phyloP scores from a whole-genome alignment of 2,329 filamentous ascomycete genomes.

The Tolypocladium inflatum region DNA sequence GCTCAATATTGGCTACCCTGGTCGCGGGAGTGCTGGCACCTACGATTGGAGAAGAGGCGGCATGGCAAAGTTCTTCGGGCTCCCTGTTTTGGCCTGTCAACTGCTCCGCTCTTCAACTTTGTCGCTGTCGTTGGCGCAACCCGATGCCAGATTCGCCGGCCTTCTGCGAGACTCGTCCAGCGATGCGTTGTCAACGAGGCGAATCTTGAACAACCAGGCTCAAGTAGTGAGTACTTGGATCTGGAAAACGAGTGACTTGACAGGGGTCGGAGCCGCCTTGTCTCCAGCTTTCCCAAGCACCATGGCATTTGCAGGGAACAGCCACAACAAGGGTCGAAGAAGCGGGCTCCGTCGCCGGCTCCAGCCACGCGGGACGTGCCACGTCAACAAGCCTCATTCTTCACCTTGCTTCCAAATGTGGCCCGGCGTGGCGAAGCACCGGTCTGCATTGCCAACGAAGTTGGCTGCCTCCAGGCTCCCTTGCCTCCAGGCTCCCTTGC shows the following conservation, averaged over 20 bases:
- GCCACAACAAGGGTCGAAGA: conserved; percentile 7
- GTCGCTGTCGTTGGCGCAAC: neutral
- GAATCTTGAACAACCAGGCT: neutral
- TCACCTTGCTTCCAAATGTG: conserved; percentile 7
- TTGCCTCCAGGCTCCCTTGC: no score
- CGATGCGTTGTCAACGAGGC: neutral
- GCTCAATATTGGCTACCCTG: neutral
- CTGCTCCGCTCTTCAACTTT: neutral
- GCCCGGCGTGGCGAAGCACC: conserved; percentile 28
- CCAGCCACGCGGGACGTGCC: conserved; percentile 27
- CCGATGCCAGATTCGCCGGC: neutral
- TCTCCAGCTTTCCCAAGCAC: neutral
- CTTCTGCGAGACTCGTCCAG: neutral
- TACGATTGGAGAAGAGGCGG: neutral
- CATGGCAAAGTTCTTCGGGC: neutral
- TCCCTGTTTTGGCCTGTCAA: neutral
- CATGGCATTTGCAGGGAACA: conserved; percentile 1
- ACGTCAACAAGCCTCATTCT: conserved; percentile 35
- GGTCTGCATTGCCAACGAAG: conserved; percentile 1
- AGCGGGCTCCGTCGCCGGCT: conserved; percentile 9
- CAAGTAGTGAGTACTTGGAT: conserved; percentile 19
- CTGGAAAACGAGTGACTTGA: conserved; percentile 16
- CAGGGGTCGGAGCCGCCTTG: conserved; percentile 7
- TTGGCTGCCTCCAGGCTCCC: conserved; percentile 8
- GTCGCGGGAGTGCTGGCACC: neutral